These are phyloP conservation scores for Diaporthe citri DNA, from an alignment of 2,329 filamentous ascomycete species.

Conservation along the genomic window DNA sequence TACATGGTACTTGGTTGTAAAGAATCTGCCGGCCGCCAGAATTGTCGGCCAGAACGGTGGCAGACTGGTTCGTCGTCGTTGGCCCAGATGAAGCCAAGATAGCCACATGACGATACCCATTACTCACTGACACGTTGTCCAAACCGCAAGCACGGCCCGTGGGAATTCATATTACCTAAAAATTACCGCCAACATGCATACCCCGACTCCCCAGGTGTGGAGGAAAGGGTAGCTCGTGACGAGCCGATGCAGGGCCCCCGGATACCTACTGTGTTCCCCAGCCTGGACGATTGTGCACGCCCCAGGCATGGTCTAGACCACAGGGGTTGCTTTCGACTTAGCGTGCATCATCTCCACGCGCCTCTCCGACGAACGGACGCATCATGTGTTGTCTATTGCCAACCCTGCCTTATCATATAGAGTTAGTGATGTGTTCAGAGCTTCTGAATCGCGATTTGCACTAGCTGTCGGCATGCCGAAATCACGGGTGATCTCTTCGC, in stretches of 20 bases:
- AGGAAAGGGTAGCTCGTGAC: conserved; percentile 29
- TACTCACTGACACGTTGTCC: conserved; percentile 31
- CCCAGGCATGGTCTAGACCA: conserved; percentile 29
- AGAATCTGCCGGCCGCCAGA: conserved; percentile 19
- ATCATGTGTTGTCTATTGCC: conserved; percentile 26
- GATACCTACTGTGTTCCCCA: neutral
- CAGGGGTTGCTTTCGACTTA: conserved; percentile 6
- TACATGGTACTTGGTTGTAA: neutral
- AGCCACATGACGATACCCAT: conserved; percentile 31
- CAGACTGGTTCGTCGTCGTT: conserved; percentile 8
- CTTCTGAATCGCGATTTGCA: conserved; percentile 19
- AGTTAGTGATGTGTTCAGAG: conserved; percentile 27
- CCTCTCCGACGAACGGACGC: conserved; percentile 30
- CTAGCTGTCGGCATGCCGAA: conserved; percentile 8
- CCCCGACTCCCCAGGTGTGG: conserved; percentile 27
- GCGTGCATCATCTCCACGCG: conserved; percentile 13
- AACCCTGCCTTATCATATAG: conserved; percentile 30
- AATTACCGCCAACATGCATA: conserved; percentile 16
- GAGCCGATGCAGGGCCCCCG: conserved; percentile 24
- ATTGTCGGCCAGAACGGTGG: neutral
- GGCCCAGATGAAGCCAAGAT: conserved; percentile 21
- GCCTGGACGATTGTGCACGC: conserved; percentile 28
- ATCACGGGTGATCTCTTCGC: neutral
- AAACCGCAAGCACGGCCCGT: conserved; percentile 23
- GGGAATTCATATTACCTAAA: conserved; percentile 29